Base-by-base conservation (phyloP, 352 stramenopile genomes). In the Globisporangium carolinianum region DNA sequence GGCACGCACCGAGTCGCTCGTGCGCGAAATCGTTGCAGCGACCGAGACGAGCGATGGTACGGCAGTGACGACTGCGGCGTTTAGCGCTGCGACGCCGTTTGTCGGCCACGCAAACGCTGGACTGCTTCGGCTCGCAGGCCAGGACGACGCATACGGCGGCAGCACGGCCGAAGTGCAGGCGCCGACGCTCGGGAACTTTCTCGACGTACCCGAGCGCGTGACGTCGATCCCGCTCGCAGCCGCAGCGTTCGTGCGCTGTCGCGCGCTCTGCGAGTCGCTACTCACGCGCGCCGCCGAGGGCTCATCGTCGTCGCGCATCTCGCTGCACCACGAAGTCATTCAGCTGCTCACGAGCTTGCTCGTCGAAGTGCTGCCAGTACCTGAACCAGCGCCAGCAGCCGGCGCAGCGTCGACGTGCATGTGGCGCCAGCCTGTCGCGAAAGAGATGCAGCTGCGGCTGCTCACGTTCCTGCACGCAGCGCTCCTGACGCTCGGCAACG, bases 251-350 rank as follows among this genome's bases (percentile, higher is more conserved):
- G 77, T 92, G 14, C 72, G 87, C 10, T 96, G 86, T 48, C 67
- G 77, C 43, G 68, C 71, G 45, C 64, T 96, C 24, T 95, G 86
- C 51, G 82, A 93, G 51, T 83, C 80, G 15, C 65, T 96, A 14
- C 61, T 96, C 9, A 76, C 83, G 50, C 77, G 87, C 58, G 86
- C 85, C 15, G 82, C 81, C 4, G 87, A 95, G 49, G 87, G 86
- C 6, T 96, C 87, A 9, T 95, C 84, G 6, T 96, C 87, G n/a
- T 96, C 86, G 41, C 81, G 84, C n/a, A 72, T 96, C 17, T 86
- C 83, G 2, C 67, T 96, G 42, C 87, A 96, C 55, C 76, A 95
- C 43, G 79, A 96, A 84, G 83, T 94, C 36, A 92, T 94, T 49
- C 86, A 94, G 42, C 68, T 95, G 35, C 71, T 97, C 49, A 91